phyloP scores from a whole-genome alignment of 2,329 filamentous ascomycete species.

The Alternaria atra region DNA sequence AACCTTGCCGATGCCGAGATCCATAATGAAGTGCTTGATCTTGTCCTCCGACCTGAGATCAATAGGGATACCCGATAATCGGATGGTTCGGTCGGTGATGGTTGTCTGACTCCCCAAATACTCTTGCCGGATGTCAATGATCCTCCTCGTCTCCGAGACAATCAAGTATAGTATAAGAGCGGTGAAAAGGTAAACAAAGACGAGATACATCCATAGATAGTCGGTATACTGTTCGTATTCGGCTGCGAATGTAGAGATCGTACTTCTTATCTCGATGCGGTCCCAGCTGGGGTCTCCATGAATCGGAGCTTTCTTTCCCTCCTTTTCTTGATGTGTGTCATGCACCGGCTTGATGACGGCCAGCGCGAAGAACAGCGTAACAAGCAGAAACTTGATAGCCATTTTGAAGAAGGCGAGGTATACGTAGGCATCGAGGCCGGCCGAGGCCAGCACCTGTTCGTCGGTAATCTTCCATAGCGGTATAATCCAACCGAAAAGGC shows the following conservation, averaged over 20 bases:
- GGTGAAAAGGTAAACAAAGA: conserved; percentile 95
- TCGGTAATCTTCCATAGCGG: conserved; percentile 85
- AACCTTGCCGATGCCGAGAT: conserved; percentile 86
- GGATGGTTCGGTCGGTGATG: conserved; percentile 93
- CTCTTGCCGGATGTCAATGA: conserved; percentile 86
- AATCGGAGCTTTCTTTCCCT: conserved; percentile 41
- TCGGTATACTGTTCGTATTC: conserved; percentile 56
- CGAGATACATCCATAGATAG: conserved; percentile 90
- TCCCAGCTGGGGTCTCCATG: conserved; percentile 22
- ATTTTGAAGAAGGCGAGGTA: conserved; percentile 97
- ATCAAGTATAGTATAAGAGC: conserved; percentile 83
- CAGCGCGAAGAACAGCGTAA: conserved; percentile 83
- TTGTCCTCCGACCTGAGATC: conserved; percentile 81
- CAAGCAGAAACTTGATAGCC: conserved; percentile 81
- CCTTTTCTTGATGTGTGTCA: conserved; percentile 63
- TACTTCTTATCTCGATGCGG: conserved; percentile 32
- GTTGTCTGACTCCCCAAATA: conserved; percentile 94
- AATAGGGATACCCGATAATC: conserved; percentile 84
- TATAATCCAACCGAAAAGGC: conserved; percentile 92
- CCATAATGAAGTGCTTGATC: conserved; percentile 87
- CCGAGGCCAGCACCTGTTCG: conserved; percentile 86
- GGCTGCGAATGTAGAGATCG: conserved; percentile 29
- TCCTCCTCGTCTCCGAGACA: conserved; percentile 80
- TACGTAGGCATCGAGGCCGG: conserved; percentile 95
- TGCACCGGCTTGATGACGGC: conserved; percentile 88